Percentiles rank a stretch among this genome's conserved stretches.
phyloP scores from a whole-genome alignment of 2,329 filamentous ascomycete genomes.

The Coniochaeta sp. region DNA sequence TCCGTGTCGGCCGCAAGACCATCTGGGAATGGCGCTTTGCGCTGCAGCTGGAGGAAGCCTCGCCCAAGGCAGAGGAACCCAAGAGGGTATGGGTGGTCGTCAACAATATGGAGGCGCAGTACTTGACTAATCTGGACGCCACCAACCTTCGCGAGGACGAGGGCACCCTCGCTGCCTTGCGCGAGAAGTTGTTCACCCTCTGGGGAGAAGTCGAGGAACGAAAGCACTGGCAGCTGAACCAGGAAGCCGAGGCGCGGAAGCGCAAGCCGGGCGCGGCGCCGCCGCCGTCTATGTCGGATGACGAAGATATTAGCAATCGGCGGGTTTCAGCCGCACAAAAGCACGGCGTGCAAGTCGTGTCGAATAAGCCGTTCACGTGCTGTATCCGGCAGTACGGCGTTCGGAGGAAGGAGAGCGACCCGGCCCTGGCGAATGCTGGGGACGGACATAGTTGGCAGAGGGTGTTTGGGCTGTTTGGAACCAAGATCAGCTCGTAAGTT shows the following conservation, averaged over 20 bases:
- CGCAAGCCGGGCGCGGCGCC: slow-evolving; percentile 20
- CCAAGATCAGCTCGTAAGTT: slow-evolving; percentile 9
- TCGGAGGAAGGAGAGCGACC: slow-evolving; percentile 30
- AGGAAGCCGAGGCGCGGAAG: slow-evolving; percentile 16
- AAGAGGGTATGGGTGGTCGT: slow-evolving; percentile 61
- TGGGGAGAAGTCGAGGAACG: slow-evolving; percentile 82
- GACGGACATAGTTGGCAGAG: slow-evolving; percentile 9
- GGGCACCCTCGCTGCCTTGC: slow-evolving; percentile 41
- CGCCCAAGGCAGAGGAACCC: slow-evolving; percentile 22
- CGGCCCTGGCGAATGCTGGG: slow-evolving; percentile 28
- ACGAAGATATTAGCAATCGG: slow-evolving; percentile 8
- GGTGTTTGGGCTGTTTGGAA: slow-evolving; percentile 16
- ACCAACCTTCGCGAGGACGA: slow-evolving; percentile 49
- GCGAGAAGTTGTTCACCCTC: slow-evolving; percentile 65
- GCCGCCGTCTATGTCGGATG: slow-evolving; percentile 7
- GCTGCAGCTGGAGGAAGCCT: slow-evolving; percentile 67
- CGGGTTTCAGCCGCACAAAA: slow-evolving; percentile 4
- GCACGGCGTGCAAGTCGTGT: slow-evolving; percentile 19
- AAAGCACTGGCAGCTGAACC: slow-evolving; percentile 33
- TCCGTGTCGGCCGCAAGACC: slow-evolving; percentile 11
- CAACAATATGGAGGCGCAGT: slow-evolving; percentile 45
- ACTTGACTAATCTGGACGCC: slow-evolving; percentile 39
- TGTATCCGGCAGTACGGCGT: slow-evolving; percentile 67
- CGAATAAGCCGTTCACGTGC: slow-evolving; percentile 58
- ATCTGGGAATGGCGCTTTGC: slow-evolving; percentile 81